Evolutionary conservation across 1,139 yeast genomes (phyloP), one percentile per base, ranked within the genome.

Genomic region (Pichia sp.): DNA sequence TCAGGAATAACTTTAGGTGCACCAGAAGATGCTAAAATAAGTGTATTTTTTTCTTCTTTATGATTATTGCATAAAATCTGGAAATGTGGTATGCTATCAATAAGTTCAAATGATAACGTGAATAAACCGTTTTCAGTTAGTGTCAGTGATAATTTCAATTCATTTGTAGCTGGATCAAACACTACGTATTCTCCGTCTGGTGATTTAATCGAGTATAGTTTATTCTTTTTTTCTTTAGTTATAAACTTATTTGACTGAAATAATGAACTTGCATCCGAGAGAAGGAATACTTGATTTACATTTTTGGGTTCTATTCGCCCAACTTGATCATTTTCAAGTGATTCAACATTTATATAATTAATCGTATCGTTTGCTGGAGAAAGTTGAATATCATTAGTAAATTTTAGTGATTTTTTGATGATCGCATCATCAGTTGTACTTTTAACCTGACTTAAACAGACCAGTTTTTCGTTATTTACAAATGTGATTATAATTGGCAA

Each of bases 281-380:
- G 49, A 2, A 68, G 63, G 46, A 73, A 69, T 2, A 73, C 76
- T 49, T 72, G 76, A 34, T 58, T 60, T 3, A 65, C 63, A 15
- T 51, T 52, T 3, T 51, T 59, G 0, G 78, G 78, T 42, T 69
- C 74, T 3, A 59, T 52, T 9, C 62, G 51, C 3, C 57, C 50
- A 6, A 53, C 44, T 9, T 43, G 51, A 0, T 48, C 49, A n/a
- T 55, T 58, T 7, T 34, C 25, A 4, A 43, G 13, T 48, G 47
- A 11, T 7, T 27, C 35, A 7, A 16, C 16, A 6, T 42, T 35
- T 9, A 37, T 35, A 12, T 27, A 49, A 9, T 37, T 37, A 5
- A 47, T 37, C 12, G 39, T 39, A 25, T 30, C 27, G 15, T 37
- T 40, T 18, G 7, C 6, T 9, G 23, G 23, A 5, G 45, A 41